A percentile compares a stretch with the other conserved stretches of the same genome.
These are phyloP conservation scores for Hygrophila difformis DNA, from an alignment of 257 asterid species.

Conservation along the genomic window DNA sequence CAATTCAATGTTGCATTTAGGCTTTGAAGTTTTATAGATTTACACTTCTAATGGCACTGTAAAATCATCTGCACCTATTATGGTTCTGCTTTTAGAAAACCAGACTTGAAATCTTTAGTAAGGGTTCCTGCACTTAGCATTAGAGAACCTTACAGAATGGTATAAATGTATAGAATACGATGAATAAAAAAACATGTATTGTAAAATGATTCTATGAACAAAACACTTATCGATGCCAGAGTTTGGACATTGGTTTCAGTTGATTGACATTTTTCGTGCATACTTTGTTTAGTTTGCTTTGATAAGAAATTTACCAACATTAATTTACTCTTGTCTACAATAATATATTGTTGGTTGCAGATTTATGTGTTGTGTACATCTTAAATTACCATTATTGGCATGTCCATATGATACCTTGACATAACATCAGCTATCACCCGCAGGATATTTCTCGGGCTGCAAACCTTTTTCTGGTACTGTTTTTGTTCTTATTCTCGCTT, in stretches of 20 bases:
- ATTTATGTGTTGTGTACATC: neutral
- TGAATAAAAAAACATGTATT: too few relatives aligned
- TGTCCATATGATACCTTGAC: conserved; percentile 49
- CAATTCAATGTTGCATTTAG: too few relatives aligned
- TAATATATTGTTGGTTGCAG: neutral
- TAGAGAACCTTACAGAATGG: too few relatives aligned
- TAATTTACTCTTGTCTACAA: neutral
- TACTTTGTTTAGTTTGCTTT: neutral
- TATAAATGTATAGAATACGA: too few relatives aligned
- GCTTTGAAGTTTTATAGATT: too few relatives aligned
- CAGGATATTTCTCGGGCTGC: conserved; percentile 90
- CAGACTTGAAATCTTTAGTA: too few relatives aligned
- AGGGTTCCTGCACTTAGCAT: too few relatives aligned
- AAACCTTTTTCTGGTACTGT: conserved; percentile 74
- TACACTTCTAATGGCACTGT: too few relatives aligned
- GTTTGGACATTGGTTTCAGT: neutral
- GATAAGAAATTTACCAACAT: neutral
- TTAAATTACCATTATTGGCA: conserved; percentile 2
- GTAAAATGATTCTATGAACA: too few relatives aligned
- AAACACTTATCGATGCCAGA: neutral
- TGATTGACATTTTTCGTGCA: neutral
- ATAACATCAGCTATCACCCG: conserved; percentile 63
- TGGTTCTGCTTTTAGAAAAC: too few relatives aligned
- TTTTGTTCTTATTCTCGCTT: conserved; percentile 1
- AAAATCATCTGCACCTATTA: too few relatives aligned